Base-by-base conservation (phyloP, 257 asterid genomes). In the Cordia subcordata region DNA sequence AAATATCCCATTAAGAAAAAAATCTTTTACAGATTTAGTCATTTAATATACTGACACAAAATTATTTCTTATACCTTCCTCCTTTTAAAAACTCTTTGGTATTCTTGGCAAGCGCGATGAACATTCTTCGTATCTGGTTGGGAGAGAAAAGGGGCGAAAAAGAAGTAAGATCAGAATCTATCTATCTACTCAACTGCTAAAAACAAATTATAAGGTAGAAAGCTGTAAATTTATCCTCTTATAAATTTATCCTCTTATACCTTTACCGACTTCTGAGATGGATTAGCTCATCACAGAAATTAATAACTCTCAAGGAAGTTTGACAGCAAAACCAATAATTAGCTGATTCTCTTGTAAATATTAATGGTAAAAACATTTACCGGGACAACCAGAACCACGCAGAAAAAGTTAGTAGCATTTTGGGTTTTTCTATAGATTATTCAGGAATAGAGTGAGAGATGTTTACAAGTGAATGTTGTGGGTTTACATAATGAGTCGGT, bases 21-120 rank as follows among this genome's bases (percentile, higher is more conserved):
- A n/a, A 19, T 11, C 40, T 42, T 14, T 42, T 42, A 58, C 58
- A 21, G 32, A 54, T 3, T 11, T 47, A 13, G 32, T 37, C 42
- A 11, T 32, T 44, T 10, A 13, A 59, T 23, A 51, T 14, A 47
- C 49, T 39, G 27, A 40, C 57, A 1, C 45, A 51, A 50, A 57
- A 21, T 46, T 60, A 45, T 58, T 17, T 57, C 57, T 39, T 35
- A 64, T 77, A 93, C 99, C 99, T 89, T 89, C 70, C 85, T 79
- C 80, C 81, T 77, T 77, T 82, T 86, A 49, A 53, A 44, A 53
- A 74, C 65, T 72, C 57, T 76, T 56, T 27, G 74, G 58, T 68
- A 68, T 68, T 85, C 87, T 56, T 70, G 87, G 53, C 73, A 64
- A 51, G 64, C 17, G 27, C 53, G 69, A 55, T 54, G 77, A 62